Conservation (phyloP, 2,329 filamentous ascomycete species). For the Penicillium paneum region DNA sequence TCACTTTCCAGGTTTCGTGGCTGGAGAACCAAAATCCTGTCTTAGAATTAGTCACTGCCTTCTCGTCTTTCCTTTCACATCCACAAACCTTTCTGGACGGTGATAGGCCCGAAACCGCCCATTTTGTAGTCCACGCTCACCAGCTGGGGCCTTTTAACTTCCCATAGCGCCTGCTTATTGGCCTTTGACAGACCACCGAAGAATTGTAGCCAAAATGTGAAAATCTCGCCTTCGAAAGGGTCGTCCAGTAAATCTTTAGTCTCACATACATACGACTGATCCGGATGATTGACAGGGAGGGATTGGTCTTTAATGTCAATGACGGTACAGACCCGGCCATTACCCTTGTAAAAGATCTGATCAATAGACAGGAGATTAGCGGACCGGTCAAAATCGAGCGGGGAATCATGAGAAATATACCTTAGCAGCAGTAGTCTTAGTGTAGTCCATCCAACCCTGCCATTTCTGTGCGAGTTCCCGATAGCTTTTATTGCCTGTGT, state of each 20-base stretch:
- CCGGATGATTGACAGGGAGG: slow-evolving; percentile 26
- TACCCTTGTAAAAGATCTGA: slow-evolving; percentile 38
- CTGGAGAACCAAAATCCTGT: slow-evolving; percentile 42
- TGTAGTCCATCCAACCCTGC: slow-evolving; percentile 44
- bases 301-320: slow-evolving; percentile 38
- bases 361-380: neutral
- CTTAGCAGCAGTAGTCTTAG: slow-evolving; percentile 36
- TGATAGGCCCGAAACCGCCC: slow-evolving; percentile 41
- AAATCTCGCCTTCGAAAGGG: slow-evolving; percentile 46
- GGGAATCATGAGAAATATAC: slow-evolving; percentile 7
- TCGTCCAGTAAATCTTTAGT: slow-evolving; percentile 37
- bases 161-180: slow-evolving; percentile 40
- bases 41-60: neutral
- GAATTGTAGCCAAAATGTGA: slow-evolving; percentile 44
- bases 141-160: slow-evolving; percentile 39
- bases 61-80: neutral
- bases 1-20: slow-evolving; percentile 45
- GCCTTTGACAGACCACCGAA: slow-evolving; percentile 33
- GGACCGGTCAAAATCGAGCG: neutral
- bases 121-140: slow-evolving; percentile 39
- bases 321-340: slow-evolving; percentile 44
- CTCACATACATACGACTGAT: slow-evolving; percentile 40
- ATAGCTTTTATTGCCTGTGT: slow-evolving; percentile 20
- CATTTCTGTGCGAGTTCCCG: slow-evolving; percentile 35
- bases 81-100: slow-evolving; percentile 38